Evolutionary conservation across 768 basidiomycete genomes (phyloP), one percentile per base, ranked within the genome.

Genomic region (Lentinula aciculospora): DNA sequence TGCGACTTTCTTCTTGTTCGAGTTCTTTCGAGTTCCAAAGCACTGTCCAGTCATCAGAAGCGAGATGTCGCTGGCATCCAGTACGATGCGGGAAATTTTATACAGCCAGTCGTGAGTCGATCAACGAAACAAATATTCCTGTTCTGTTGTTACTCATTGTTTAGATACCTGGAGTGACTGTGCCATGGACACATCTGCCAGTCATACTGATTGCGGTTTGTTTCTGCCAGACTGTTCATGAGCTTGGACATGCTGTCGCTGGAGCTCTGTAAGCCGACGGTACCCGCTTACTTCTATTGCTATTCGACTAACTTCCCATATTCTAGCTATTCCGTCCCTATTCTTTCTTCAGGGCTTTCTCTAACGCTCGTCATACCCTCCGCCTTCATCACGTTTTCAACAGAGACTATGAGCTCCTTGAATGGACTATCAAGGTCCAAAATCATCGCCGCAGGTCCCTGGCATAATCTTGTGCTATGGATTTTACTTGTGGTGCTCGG

Each of bases 141-240:
- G 47, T 63, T 42, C 40, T 32, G 5, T n/a, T 3, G 42, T 47
- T n/a, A 25, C 65, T 62, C 32, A 49, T 59, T 28, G 37, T 19
- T 9, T 54, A 93, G 91, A 84, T 95, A 36, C 92, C 93, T 21
- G 92, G 92, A 1, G 60, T 92, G 6, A 95, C 90, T 2, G 82
- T 89, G 1, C 92, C 92, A 1, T 64, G 91, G n/a, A 70, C 72
- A 25, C 85, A 94, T 65, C 65, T 90, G 1, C 88, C 88, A 4
- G 61, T 85, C 15, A 81, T 94, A 48, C 62, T 93, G 6, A 31
- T 81, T 5, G 79, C 86, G 0, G 75, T 94, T 15, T 75, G 85
- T 46, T 23, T 81, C 8, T 79, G 80, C 55, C 92, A 93, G 68
- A 63, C 85, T n/a, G 66, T 89, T 19, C 92, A 94, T 62, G 92